Conservation (phyloP, 495 filamentous ascomycete species). For the Echria macrotheca region DNA sequence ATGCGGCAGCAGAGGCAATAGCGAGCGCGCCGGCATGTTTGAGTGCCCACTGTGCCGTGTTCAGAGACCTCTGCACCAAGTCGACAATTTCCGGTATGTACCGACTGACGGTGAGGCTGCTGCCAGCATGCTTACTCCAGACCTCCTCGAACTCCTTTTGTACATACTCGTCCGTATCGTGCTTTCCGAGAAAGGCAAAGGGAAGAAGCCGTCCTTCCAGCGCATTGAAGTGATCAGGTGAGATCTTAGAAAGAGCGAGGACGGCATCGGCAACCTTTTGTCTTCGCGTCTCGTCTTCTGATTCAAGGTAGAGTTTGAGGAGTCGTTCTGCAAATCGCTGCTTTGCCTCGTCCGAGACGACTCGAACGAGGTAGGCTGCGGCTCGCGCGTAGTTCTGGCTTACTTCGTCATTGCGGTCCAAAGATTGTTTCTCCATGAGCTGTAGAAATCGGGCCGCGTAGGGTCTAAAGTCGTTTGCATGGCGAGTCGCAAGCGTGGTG, state of each 20-base stretch:
- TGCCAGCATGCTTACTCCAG: slow-evolving; percentile 87
- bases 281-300: slow-evolving; percentile 68
- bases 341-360: slow-evolving; percentile 64
- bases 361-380: slow-evolving; percentile 75
- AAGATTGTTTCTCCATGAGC: slow-evolving; percentile 67
- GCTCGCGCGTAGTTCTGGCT: slow-evolving; percentile 78
- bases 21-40: slow-evolving; percentile 82
- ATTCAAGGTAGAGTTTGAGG: slow-evolving; percentile 67
- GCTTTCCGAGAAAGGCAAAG: slow-evolving; percentile 80
- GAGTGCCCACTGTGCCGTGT: slow-evolving; percentile 78
- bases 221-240: slow-evolving; percentile 79
- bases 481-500: slow-evolving; percentile 77
- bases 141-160: slow-evolving; percentile 69
- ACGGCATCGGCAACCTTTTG: slow-evolving; percentile 74
- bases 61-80: slow-evolving; percentile 59
- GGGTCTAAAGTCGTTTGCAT: slow-evolving; percentile 65
- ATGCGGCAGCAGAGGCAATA: slow-evolving; percentile 65
- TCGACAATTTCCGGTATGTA: slow-evolving; percentile 77
- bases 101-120: slow-evolving; percentile 70
- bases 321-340: slow-evolving; percentile 61
- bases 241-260: slow-evolving; percentile 74
- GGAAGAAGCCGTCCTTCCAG: slow-evolving; percentile 71
- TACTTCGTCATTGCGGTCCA: slow-evolving; percentile 89
- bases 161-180: slow-evolving; percentile 75
- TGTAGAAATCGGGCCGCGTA: slow-evolving; percentile 74